A percentile compares a stretch with the other conserved stretches of the same genome.
These are phyloP conservation scores for Obelidium mucronatum DNA, from an alignment of 192 early-diverging fungal species.

Conservation along the genomic window DNA sequence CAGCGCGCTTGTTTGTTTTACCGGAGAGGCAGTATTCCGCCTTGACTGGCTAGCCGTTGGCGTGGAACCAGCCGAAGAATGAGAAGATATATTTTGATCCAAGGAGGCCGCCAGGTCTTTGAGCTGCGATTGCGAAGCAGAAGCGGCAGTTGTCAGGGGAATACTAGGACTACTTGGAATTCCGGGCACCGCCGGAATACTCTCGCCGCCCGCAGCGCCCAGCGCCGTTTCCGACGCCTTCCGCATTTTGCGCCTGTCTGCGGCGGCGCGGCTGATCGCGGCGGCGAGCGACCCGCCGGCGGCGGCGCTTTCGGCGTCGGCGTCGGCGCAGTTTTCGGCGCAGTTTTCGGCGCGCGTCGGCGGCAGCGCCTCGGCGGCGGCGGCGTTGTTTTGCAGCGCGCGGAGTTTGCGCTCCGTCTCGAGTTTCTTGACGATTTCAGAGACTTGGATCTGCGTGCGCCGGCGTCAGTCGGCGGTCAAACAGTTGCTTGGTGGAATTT, in stretches of 20 bases:
- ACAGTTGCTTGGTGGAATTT: too few relatives aligned
- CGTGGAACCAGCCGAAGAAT: too few relatives aligned
- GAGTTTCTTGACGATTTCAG: conserved; percentile 32
- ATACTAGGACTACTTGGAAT: background rate
- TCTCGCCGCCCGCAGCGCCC: background rate
- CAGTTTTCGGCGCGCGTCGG: background rate
- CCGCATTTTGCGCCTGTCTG: background rate
- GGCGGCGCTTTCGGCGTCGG: background rate
- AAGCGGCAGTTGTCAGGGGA: too few relatives aligned
- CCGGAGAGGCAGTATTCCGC: too few relatives aligned
- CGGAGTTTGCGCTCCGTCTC: conserved; percentile 30
- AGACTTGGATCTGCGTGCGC: background rate
- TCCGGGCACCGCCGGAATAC: background rate
- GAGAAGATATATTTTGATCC: too few relatives aligned
- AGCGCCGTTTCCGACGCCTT: background rate
- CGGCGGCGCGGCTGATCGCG: background rate
- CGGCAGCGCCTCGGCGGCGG: background rate
- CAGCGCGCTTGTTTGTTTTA: background rate
- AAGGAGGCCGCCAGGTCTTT: too few relatives aligned
- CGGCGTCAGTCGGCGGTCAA: too few relatives aligned
- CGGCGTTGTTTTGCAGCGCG: background rate
- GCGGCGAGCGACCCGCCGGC: background rate
- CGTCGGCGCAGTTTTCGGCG: background rate
- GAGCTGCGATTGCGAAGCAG: too few relatives aligned
- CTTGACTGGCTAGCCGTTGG: background rate